Evolutionary conservation across 192 early-diverging fungal species (phyloP).

Genomic region (Phycomyces blakesleeanus): DNA sequence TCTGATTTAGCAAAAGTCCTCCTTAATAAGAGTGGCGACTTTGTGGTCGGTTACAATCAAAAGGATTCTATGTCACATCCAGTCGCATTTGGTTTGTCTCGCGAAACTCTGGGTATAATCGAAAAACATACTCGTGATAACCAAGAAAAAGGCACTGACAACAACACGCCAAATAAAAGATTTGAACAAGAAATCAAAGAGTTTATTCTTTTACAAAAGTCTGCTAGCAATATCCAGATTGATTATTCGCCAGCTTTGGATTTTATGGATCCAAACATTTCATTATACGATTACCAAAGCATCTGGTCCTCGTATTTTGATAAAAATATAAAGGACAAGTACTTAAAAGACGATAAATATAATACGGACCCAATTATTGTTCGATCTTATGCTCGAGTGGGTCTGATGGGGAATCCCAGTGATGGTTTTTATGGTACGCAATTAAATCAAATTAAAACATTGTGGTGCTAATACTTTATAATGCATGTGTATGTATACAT

Average conservation of each 20-base stretch:
- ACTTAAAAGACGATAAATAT: background rate
- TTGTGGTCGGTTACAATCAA: background rate
- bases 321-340: background rate
- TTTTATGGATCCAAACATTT: conserved; percentile 5
- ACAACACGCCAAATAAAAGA: too few species aligned
- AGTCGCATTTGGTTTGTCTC: conserved; percentile 6
- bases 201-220: background rate
- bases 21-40: conserved; percentile 1
- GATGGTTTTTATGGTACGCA: conserved; percentile 58
- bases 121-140: background rate
- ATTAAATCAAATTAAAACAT: background rate
- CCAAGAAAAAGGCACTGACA: background rate
- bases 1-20: background rate
- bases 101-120: background rate
- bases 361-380: conserved; percentile 24
- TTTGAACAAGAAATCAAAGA: background rate
- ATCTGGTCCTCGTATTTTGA: conserved; percentile 10
- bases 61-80: background rate
- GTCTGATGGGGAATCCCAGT: conserved; percentile 62
- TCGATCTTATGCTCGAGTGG: conserved; percentile 51
- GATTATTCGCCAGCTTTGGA: background rate
- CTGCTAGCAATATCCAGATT: background rate
- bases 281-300: conserved; percentile 1
- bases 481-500: too few species aligned
- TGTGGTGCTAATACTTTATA: background rate